phyloP scores from a whole-genome alignment of 495 filamentous ascomycete species.

The Xylaria scruposa region DNA sequence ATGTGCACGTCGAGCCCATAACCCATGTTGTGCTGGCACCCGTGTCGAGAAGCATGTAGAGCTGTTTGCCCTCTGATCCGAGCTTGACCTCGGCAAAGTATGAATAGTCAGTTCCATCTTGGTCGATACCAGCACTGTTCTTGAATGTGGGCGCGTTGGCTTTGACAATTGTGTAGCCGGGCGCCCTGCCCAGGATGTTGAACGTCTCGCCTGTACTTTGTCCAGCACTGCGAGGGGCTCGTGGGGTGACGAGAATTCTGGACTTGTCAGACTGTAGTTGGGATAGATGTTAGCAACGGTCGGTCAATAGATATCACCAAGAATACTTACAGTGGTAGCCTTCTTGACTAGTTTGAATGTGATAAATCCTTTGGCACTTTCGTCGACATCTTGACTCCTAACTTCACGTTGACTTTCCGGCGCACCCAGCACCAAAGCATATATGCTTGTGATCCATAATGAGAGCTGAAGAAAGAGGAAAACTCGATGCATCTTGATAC shows the following conservation, averaged over 20 bases:
- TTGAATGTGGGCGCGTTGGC: conserved; percentile 58
- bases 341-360: conserved; percentile 39
- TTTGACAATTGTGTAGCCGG: conserved; percentile 63
- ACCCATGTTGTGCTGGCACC: conserved; percentile 82
- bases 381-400: conserved; percentile 5
- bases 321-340: conserved; percentile 31
- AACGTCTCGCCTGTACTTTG: conserved; percentile 22
- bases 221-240: neutral
- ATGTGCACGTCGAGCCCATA: conserved; percentile 69
- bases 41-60: conserved; percentile 81
- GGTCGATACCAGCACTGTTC: conserved; percentile 69
- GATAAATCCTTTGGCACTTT: conserved; percentile 33
- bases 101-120: conserved; percentile 78
- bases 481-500: conserved; percentile 47
- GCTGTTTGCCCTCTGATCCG: conserved; percentile 66
- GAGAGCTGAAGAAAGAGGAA: conserved; percentile 47
- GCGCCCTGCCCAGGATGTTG: conserved; percentile 44
- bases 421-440: conserved; percentile 46
- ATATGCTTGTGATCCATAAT: conserved; percentile 48
- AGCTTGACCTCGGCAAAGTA: conserved; percentile 76
- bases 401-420: conserved; percentile 23
- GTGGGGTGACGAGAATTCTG: conserved; percentile 18
- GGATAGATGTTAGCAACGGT: neutral
- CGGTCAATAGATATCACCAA: neutral
- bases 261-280: conserved; percentile 24